Evolutionary conservation across 768 basidiomycete genomes (phyloP), one percentile per base, ranked within the genome.

Genomic region (Lactarius hengduanensis): DNA sequence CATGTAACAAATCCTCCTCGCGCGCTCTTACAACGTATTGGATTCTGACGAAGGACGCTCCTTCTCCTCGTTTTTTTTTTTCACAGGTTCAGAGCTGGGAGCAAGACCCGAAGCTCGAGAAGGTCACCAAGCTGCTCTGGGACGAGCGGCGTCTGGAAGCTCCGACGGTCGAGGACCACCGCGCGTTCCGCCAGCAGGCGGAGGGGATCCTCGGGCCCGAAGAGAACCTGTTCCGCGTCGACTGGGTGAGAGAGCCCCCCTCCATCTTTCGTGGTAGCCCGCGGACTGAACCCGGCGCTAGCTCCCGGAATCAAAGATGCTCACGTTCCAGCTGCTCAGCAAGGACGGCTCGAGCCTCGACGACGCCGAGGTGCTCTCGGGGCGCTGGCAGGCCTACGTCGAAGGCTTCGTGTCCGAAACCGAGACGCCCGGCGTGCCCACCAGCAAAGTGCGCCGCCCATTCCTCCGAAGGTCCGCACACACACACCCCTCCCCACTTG

Each of bases 331-430:
- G 73, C 76, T 93, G 30, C 83, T 92, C 61, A 90, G 90, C 15
- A 92, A 92, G 72, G 91, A 92, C 61, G 90, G 91, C 71, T 84
- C 86, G 15, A 85, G 82, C 66, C 82, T 84, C 40, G 90, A 92
- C 65, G 90, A 93, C 71, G 84, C 88, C 0, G 91, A 92, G 71
- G 86, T 88, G 20, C 76, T 89, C 63, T 89, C 86, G 13, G 88
- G 86, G 4, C 82, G 91, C 47, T 94, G 91, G 91, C 88, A 91
- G 70, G 78, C 83, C 0, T 93, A 93, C 73, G 84, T 93, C 62
- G 88, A 91, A 61, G 86, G 89, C 0, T 93, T 84, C 73, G 87
- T 89, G 63, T 84, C 86, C 65, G 81, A 78, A 36, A 84, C 84
- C 62, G 76, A 78, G n/a, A 85, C 87, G 0, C 81, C 84, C 20